phyloP scores from a whole-genome alignment of 2,329 filamentous ascomycete genomes.

The Colletotrichum acutatum region DNA sequence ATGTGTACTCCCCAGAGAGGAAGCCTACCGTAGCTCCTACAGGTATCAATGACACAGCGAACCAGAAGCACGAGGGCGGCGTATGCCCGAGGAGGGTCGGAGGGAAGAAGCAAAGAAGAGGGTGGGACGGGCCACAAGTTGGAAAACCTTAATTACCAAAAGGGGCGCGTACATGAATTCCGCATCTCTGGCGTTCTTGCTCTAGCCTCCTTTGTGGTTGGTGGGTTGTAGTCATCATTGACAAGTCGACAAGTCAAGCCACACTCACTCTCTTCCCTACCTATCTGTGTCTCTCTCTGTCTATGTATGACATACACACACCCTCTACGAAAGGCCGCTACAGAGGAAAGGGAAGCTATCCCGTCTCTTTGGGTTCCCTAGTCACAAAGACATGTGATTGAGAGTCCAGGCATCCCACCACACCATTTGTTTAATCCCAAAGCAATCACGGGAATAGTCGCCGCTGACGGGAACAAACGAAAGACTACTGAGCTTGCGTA shows the following conservation, averaged over 20 bases:
- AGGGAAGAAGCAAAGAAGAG: not conserved
- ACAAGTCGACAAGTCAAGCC: not conserved
- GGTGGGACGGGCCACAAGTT: not conserved
- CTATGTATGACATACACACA: not conserved
- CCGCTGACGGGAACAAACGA: not conserved
- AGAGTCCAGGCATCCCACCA: not conserved
- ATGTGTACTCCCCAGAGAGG: too few species aligned
- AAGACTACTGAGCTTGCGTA: not conserved
- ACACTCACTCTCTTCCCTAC: not conserved
- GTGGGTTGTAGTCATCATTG: not conserved
- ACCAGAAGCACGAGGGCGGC: not conserved
- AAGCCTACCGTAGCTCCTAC: not conserved
- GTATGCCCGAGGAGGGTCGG: not conserved
- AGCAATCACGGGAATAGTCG: not conserved
- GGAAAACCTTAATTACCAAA: conserved; percentile 21
- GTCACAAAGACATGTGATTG: not conserved
- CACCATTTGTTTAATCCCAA: not conserved
- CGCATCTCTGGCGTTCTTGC: not conserved
- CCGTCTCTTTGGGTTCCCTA: not conserved
- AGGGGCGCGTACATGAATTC: not conserved
- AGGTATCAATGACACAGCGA: not conserved
- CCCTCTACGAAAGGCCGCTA: not conserved
- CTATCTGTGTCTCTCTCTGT: too few species aligned
- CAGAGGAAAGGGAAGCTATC: not conserved
- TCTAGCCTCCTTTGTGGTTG: not conserved